Evolutionary conservation across 163 green algal genomes (phyloP), one percentile per base, ranked within the genome.

Genomic region (Scenedesmus sp.): DNA sequence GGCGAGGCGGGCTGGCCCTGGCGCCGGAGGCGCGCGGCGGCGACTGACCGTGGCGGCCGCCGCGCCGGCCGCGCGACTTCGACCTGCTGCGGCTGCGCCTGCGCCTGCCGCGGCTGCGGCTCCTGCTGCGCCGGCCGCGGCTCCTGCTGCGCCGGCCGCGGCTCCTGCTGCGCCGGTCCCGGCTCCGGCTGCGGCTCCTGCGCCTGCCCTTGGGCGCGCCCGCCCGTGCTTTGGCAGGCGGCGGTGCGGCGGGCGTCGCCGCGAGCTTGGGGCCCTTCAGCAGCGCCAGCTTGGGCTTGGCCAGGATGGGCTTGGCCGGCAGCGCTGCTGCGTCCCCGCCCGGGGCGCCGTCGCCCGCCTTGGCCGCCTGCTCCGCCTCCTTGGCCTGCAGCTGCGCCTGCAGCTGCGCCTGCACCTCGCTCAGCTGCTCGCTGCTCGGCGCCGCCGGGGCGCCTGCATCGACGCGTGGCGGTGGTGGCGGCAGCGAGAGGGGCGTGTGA

Each of bases 341-440:
- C 72, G 60, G 28, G 26, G 24, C 33, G 22, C 28, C 45, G 17
- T 33, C 6, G 3, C 28, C 36, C 66, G 73, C 66, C 31, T 70
- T 72, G 17, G 65, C 63, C 51, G 48, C 15, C 26, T 63, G 51
- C 28, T 75, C 66, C 10, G 47, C 42, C 24, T 75, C 66, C 57
- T 70, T 70, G 26, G 44, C 24, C 26, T 60, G 39, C 56, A 78
- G 22, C 17, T 63, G 48, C 28, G 56, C 54, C 71, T 79, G 71
- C 42, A 63, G 71, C 63, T 77, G 48, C 34, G 70, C 60, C 9
- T 86, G 42, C 56, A 83, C 73, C 54, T 84, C 74, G 36, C 76
- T 75, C 36, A 79, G 78, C 22, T 72, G 74, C 77, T 77, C 77
- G 22, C 50, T 77, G 67, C 50, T 48, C n/a, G 33, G 54, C 14